These are phyloP conservation scores for Paramicrosporidium saccamoebae DNA, from an alignment of 371 early-diverging fungal species.

Conservation along the genomic window DNA sequence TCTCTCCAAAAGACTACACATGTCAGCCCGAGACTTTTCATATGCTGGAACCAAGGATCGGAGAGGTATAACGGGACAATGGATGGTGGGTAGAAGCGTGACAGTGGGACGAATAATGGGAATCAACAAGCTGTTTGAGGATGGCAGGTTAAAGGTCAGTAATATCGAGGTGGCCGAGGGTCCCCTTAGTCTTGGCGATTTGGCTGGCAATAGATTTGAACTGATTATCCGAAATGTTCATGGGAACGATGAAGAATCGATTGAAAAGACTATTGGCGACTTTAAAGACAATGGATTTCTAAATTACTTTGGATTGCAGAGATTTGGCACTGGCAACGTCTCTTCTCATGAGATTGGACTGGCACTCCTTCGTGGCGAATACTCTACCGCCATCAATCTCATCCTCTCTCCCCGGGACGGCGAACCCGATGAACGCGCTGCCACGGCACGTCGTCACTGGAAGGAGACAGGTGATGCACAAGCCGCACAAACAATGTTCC, in stretches of 20 bases:
- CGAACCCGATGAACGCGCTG: conserved; percentile 18
- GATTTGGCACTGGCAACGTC: conserved; percentile 68
- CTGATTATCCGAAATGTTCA: conserved; percentile 20
- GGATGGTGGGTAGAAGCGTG: background rate
- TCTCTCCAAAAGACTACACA: conserved; percentile 11
- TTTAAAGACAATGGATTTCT: conserved; percentile 41
- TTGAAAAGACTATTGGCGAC: conserved; percentile 17
- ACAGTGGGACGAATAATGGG: conserved; percentile 2
- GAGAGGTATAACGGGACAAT: conserved; percentile 44
- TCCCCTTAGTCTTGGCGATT: conserved; percentile 39
- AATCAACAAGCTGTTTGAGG: conserved; percentile 12
- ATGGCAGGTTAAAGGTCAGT: conserved; percentile 23
- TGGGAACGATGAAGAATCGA: conserved; percentile 5
- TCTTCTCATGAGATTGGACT: conserved; percentile 62
- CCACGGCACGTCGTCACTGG: conserved; percentile 29
- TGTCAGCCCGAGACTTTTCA: conserved; percentile 16
- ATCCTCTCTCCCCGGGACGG: conserved; percentile 35
- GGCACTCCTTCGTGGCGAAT: conserved; percentile 33
- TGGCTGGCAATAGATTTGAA: conserved; percentile 57
- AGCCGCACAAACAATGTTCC: conserved; percentile 20
- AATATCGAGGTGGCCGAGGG: conserved; percentile 20
- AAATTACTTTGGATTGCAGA: conserved; percentile 96
- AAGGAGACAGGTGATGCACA: conserved; percentile 16
- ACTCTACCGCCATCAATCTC: conserved; percentile 29
- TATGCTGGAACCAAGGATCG: conserved; percentile 97